Percentiles rank a stretch among this genome's conserved stretches.
phyloP scores from a whole-genome alignment of 257 asterid genomes.

The Scutellaria barbata region DNA sequence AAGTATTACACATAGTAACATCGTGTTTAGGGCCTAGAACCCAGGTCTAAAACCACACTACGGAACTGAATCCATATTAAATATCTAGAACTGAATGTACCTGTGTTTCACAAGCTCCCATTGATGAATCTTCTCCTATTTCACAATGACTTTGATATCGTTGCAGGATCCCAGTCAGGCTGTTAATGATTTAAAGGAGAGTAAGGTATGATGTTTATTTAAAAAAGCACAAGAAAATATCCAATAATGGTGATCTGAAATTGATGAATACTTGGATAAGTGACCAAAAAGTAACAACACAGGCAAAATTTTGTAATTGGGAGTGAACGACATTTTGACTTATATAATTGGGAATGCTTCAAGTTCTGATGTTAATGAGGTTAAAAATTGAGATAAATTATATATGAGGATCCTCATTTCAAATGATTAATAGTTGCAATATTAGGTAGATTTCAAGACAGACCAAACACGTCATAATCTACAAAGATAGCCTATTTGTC shows the following conservation, averaged over 20 bases:
- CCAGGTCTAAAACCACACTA: not conserved
- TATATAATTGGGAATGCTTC: too few species aligned
- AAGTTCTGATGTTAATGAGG: too few species aligned
- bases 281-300: too few species aligned
- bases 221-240: not conserved
- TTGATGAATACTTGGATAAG: too few species aligned
- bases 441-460: too few species aligned
- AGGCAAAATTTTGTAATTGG: too few species aligned
- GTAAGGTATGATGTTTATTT: constrained; percentile 1
- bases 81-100: constrained; percentile 11
- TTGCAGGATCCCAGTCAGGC: constrained; percentile 39
- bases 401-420: too few species aligned
- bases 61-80: not conserved
- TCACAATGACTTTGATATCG: constrained; percentile 32
- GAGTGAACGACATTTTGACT: too few species aligned
- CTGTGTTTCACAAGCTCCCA: constrained; percentile 31
- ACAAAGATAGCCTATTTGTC: not conserved
- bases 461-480: not conserved
- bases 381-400: too few species aligned
- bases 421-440: too few species aligned
- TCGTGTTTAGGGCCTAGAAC: not conserved
- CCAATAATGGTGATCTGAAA: too few species aligned
- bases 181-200: constrained; percentile 6
- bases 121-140: constrained; percentile 23
- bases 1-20: too few species aligned